Evolutionary conservation across 352 stramenopile genomes (phyloP), one percentile per base, ranked within the genome.

Genomic region (Globisporangium iwayamae): DNA sequence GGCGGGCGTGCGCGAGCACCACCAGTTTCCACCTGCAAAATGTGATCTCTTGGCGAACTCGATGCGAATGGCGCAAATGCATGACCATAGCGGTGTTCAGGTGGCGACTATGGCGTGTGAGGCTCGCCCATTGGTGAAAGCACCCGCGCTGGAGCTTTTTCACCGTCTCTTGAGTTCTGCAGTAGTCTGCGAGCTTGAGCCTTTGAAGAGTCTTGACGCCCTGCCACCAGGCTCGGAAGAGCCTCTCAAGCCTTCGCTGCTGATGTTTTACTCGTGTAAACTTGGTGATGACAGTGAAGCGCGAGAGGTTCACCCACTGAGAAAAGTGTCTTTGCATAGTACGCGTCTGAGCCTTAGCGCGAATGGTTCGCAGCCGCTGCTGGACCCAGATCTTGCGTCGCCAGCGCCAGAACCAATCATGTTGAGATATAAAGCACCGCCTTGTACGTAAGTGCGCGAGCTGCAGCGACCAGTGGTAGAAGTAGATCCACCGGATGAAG

Each of bases 351-450:
- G 79, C 63, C 4, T 66, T 78, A 10, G 51, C 57, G 3, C 54
- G 65, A 22, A 82, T 69, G 0, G 45, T 47, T 16, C 62, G 54
- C 5, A 91, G 30, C 13, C 89, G 69, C 28, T 90, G 72, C 28
- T 80, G 68, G 10, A 70, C 58, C 78, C 83, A 88, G 4, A 89
- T 59, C 25, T 74, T 74, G 2, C 76, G 70, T 13, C 79, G 66
- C 81, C 85, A 90, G 18, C 60, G 53, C 81, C 79, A 90, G 55
- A 93, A 89, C n/a, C 60, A 61, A 60, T 90, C 68, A 55, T 93
- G 76, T 38, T 86, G 72, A 1, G 78, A 28, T 41, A 90, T 67
- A 50, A 91, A 89, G 0, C 52, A 71, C 9, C 76, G 71, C 8
- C 79, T 85, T 0, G 66, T 65, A 9, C 61, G 69, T 4, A 90